Base-by-base conservation (phyloP, 2,329 filamentous ascomycete genomes). In the Pseudogymnoascus sp. region DNA sequence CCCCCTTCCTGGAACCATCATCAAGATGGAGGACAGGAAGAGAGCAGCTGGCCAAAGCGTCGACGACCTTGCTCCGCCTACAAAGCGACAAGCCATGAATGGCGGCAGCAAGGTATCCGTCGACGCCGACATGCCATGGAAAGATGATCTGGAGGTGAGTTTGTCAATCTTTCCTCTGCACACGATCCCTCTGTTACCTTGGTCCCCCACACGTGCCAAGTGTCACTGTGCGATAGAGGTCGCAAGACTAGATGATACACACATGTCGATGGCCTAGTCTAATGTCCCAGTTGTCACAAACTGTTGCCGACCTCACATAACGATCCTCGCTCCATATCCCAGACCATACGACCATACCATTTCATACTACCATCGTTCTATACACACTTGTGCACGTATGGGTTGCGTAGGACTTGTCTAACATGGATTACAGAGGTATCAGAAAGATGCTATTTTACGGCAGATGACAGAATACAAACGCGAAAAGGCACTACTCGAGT, bases 1-100 rank as follows among this genome's bases (percentile, higher is more conserved):
- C 75, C 83, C 87, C 82, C 85, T 86, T 84, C 86, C 89, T 82
- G 88, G 91, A 80, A 87, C 87, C 83, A 83, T 90, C 79, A 82
- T 86, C 81, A 96, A 95, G 85, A 99, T 97, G 93, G 95, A 99
- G 84, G 95, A 97, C 82, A 91, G 95, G 85, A 99, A 99, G 85
- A 87, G 95, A 85, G 89, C 92, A 74, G 90, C 92, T 74, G 84
- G 89, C 71, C 83, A 85, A 77, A 89, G 88, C 74, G 80, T 85
- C 73, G 90, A 95, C 76, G 91, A 97, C 70, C 81, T 90, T 73
- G 90, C 89, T 69, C 93, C 93, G 69, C 93, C 93, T 21, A 89
- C 87, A 74, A 99, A 97, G 83, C 89, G 92, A 78, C 90, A 96
- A 76, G 90, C 91, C 63, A 84, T 93, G 69, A 97, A 96, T 81